phyloP scores from a whole-genome alignment of 179 eudicot species.

The Beta lomatogona region DNA sequence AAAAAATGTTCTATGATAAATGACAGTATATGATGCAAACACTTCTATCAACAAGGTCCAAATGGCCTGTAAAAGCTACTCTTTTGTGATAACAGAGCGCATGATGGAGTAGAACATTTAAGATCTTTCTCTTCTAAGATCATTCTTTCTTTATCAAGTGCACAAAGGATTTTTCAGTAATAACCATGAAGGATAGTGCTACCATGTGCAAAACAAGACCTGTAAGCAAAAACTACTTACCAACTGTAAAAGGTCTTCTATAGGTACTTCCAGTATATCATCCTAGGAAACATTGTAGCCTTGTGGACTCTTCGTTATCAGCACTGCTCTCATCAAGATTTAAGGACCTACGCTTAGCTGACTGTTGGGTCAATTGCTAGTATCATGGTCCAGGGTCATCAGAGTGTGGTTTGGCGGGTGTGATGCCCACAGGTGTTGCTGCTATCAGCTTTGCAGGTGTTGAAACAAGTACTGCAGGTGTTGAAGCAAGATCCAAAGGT shows the following conservation, averaged over 20 bases:
- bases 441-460: slow-evolving; percentile 39
- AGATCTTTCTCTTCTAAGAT: slow-evolving; percentile 54
- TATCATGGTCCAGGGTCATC: slow-evolving; percentile 53
- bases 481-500: slow-evolving; percentile 27
- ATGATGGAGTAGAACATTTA: slow-evolving; percentile 60
- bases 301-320: slow-evolving; percentile 35
- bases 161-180: slow-evolving; percentile 14
- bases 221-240: slow-evolving; percentile 41
- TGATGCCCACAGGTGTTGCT: slow-evolving; percentile 50
- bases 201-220: too few relatives aligned
- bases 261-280: slow-evolving; percentile 55
- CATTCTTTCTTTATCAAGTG: slow-evolving; percentile 78
- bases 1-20: not conserved
- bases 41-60: slow-evolving; percentile 70
- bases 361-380: slow-evolving; percentile 40
- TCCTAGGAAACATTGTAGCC: slow-evolving; percentile 38
- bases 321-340: slow-evolving; percentile 44
- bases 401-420: slow-evolving; percentile 51
- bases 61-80: slow-evolving; percentile 64
- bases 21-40: not conserved
- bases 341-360: slow-evolving; percentile 60
- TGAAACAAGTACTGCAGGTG: slow-evolving; percentile 36
- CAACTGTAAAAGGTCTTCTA: slow-evolving; percentile 57
- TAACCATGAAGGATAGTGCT: slow-evolving; percentile 35
- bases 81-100: slow-evolving; percentile 68